phyloP scores from a whole-genome alignment of 2,329 filamentous ascomycete species.

The Davidsoniella neocaledoniae region DNA sequence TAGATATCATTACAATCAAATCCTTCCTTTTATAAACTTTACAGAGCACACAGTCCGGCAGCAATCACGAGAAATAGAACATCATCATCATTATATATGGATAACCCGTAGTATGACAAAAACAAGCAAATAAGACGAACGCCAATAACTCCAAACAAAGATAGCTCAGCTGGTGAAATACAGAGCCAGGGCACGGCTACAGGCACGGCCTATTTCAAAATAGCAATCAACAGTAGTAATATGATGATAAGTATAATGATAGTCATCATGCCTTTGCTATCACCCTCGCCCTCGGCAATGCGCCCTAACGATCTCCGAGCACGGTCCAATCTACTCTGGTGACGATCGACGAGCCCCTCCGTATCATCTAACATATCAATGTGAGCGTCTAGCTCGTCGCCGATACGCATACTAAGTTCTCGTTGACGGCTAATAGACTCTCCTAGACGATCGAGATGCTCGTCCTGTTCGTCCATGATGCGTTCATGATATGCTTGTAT shows the following conservation, averaged over 20 bases:
- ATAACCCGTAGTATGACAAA: no score
- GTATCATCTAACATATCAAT: slow-evolving; percentile 79
- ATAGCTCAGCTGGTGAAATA: no score
- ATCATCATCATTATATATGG: no score
- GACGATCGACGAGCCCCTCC: slow-evolving; percentile 66
- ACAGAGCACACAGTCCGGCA: no score
- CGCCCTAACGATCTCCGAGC: slow-evolving; percentile 56
- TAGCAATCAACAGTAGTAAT: slow-evolving; percentile 63
- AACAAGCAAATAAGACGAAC: no score
- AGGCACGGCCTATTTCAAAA: slow-evolving; percentile 44
- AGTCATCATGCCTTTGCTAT: slow-evolving; percentile 74
- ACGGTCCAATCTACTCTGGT: slow-evolving; percentile 57
- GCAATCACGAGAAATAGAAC: no score
- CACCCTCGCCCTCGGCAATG: slow-evolving; percentile 57
- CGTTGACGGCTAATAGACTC: slow-evolving; percentile 75
- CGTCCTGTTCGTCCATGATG: slow-evolving; percentile 77
- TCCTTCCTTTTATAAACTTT: no score
- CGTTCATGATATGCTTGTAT: slow-evolving; percentile 71
- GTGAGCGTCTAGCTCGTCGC: slow-evolving; percentile 85
- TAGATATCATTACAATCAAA: no score
- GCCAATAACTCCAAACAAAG: no score
- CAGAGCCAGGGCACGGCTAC: no score
- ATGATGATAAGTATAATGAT: slow-evolving; percentile 72
- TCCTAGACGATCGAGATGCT: slow-evolving; percentile 79
- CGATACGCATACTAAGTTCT: slow-evolving; percentile 88